phyloP scores from a whole-genome alignment of 192 early-diverging fungal genomes.

The Phlyctochytrium planicorne region DNA sequence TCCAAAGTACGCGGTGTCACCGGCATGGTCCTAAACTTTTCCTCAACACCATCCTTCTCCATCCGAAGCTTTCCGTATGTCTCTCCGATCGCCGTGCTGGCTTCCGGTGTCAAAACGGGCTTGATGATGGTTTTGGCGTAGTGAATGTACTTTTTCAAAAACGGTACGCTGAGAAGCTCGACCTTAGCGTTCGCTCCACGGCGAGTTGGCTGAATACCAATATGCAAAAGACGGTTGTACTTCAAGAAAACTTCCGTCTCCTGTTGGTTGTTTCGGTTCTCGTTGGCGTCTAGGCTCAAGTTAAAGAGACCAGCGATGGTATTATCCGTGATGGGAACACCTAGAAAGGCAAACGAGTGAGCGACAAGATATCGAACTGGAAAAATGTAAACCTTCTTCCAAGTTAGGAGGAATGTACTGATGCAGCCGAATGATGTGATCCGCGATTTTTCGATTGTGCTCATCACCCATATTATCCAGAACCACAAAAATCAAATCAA shows the following conservation, averaged over 20 bases:
- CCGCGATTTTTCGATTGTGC: slow-evolving; percentile 81
- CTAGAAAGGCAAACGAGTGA: slow-evolving; percentile 13
- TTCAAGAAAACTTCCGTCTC: slow-evolving; percentile 79
- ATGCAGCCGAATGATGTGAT: slow-evolving; percentile 94
- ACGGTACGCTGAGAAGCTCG: slow-evolving; percentile 76
- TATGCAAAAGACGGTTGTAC: slow-evolving; percentile 80
- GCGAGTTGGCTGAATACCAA: slow-evolving; percentile 56
- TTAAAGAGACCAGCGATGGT: slow-evolving; percentile 39
- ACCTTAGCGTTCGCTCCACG: slow-evolving; percentile 39
- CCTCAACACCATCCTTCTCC: slow-evolving; percentile 65
- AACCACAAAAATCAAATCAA: slow-evolving; percentile 96
- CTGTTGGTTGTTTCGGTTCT: slow-evolving; percentile 44
- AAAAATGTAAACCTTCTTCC: slow-evolving; percentile 68
- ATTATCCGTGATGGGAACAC: slow-evolving; percentile 46
- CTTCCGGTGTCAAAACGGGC: slow-evolving; percentile 78
- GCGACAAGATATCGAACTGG: slow-evolving; percentile 1
- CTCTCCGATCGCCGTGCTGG: slow-evolving; percentile 78
- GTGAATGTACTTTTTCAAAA: slow-evolving; percentile 93
- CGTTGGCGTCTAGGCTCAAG: slow-evolving; percentile 12
- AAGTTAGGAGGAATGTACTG: slow-evolving; percentile 82
- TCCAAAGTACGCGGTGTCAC: slow-evolving; percentile 98
- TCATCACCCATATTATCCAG: slow-evolving; percentile 86
- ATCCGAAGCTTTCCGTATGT: slow-evolving; percentile 84
- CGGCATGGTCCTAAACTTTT: slow-evolving; percentile 83
- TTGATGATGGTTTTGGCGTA: slow-evolving; percentile 87